These are phyloP conservation scores for Tolypocladium inflatum DNA, from an alignment of 2,329 filamentous ascomycete genomes.

Conservation along the genomic window DNA sequence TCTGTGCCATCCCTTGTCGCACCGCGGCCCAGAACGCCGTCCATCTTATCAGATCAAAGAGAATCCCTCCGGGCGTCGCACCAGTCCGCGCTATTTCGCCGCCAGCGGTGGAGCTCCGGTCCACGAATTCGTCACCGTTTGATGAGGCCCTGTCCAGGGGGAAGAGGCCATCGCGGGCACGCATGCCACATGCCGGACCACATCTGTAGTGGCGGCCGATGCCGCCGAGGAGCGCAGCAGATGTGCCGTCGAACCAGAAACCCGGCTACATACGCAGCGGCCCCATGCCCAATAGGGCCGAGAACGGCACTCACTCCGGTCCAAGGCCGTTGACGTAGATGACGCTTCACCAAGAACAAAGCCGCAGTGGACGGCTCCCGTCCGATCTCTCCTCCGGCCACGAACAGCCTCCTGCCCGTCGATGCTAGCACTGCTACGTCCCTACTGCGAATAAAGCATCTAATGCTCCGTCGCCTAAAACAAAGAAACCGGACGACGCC, in stretches of 20 bases:
- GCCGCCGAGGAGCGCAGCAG: not conserved
- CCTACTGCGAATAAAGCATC: not conserved
- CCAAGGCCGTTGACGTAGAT: not conserved
- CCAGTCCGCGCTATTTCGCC: not conserved
- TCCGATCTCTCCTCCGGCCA: not conserved
- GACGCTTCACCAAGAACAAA: not conserved
- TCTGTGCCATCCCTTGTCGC: not conserved
- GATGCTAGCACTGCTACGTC: not conserved
- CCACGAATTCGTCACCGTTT: not conserved
- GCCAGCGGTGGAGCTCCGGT: not conserved
- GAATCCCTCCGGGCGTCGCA: not conserved
- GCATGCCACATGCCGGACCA: too few species aligned
- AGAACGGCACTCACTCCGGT: not conserved
- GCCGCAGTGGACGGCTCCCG: not conserved
- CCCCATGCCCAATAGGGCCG: not conserved
- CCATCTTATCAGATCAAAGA: not conserved
- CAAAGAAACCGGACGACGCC: not conserved
- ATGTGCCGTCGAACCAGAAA: not conserved
- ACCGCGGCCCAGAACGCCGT: not conserved
- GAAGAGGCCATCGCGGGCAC: not conserved
- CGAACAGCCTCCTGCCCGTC: not conserved
- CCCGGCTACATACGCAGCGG: not conserved
- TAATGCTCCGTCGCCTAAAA: not conserved
- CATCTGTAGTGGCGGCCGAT: not conserved
- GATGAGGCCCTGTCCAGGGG: not conserved